Evolutionary conservation across 306 rosid genomes (phyloP), one percentile per base, ranked within the genome.

Genomic region (Abrus precatorius): DNA sequence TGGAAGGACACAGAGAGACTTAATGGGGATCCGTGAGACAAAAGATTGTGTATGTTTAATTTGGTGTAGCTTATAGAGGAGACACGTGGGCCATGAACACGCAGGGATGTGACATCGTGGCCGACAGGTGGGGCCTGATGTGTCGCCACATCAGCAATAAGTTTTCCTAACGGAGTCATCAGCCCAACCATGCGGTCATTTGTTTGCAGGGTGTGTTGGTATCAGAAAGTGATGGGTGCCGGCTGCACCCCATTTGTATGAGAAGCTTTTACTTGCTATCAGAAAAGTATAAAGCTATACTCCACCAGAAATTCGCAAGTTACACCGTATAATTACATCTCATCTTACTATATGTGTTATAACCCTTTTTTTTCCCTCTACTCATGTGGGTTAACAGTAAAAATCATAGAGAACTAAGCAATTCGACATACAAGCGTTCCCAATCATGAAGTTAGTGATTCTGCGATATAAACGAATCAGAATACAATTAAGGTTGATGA

Each of bases 41-140:
- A 72, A 13, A 8, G 14, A 62, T 6, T 1, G 7, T 27, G 0
- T 29, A 6, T 14, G 38, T 45, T 56, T 34, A 28, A 77, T 30
- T 20, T 36, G 40, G 55, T 90, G 93, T 7, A 1, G 54, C n/a
- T 13, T 29, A 0, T 0, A 0, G 3, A 47, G 75, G 85, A 59
- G 13, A 84, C 95, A 90, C 1, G 75, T 59, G 74, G 95, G 91
- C 75, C 79, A 90, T 67, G 43, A 9, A 5, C 86, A 81, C 80
- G 88, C 83, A 62, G 9, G 43, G 2, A 20, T 32, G 75, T 5
- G 38, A 8, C 13, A 1, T 4, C 0, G 0, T 6, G 33, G 43
- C 1, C 59, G 87, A 88, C 98, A 87, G 2, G 76, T 66, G 82
- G 89, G 85, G 8, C 93, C 86, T 0, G 3, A 0, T 9, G 3